Base-by-base conservation (phyloP, 495 filamentous ascomycete genomes). In the Lasiosphaeria ovina region DNA sequence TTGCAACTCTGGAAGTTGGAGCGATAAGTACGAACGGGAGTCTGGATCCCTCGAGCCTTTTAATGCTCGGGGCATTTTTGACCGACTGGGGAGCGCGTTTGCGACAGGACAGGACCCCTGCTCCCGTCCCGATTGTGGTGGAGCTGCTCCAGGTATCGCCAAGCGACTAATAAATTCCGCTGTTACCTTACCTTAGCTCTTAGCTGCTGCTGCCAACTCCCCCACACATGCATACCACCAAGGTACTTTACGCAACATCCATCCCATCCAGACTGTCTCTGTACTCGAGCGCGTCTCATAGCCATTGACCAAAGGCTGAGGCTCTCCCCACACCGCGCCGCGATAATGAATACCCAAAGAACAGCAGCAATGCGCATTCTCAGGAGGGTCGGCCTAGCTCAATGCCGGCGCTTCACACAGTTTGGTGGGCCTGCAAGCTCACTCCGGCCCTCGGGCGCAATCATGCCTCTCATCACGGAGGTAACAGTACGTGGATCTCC, bases 401-500 rank as follows among this genome's bases (percentile, higher is more conserved):
- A 61, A 68, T 66, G 66, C 47, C 73, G 79, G 36, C 49, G 56
- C 14, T 75, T 80, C 62, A 81, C 79, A 35, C 69, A 69, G 31
- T 73, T 69, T 61, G 60, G 59, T 35, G 65, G 61, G 57, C 61
- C 44, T 44, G 66, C 47, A 57, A 69, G 60, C 67, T 77, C 8
- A 6, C 48, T 47, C 34, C 66, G 60, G 55, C 81, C 84, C 56
- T 78, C 73, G 64, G 78, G 76, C 32, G 81, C 81, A 78, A 85
- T 87, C 44, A 86, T 89, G 62, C 87, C 87, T 4, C 89, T 86
- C 64, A 86, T 91, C 63, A 90, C 88, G 35, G 89, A 91, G 79
- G 89, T 88, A 36, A 84, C 93, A 64, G 91, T 94, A 87, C 65
- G 90, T 78, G 2, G 12, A 7, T n/a, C 16, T n/a, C 44, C 5